Base-by-base conservation (phyloP, 2,329 filamentous ascomycete genomes). In the Trichoderma atrobrunneum region DNA sequence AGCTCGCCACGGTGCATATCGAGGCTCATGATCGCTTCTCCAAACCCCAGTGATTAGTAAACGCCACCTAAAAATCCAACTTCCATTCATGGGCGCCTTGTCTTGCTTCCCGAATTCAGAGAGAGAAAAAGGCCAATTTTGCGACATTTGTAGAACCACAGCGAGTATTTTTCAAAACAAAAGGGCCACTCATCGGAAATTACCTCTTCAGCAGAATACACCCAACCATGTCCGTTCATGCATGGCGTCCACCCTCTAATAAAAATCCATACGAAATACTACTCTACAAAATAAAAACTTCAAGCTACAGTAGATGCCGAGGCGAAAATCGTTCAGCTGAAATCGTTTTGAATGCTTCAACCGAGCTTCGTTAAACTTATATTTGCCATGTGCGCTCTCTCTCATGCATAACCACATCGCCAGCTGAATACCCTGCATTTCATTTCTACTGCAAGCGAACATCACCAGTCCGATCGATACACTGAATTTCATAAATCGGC, bases 221-320 rank as follows among this genome's bases (percentile, higher is more conserved):
- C 5, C 63, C 54, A 26, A 26, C 63, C 63, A 57, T 66, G 63
- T 39, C 30, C 48, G 63, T 66, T 57, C 48, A 66, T 65, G 62
- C 43, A 65, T 54, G 28, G 30, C 43, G 48, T 66, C 51, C 32
- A 56, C 51, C 16, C 63, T 57, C 30, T 16, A 57, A 36, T 66
- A 36, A 36, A 56, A 36, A 51, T 21, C n/a, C 18, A 51, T 36
- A 28, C 32, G 16, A 66, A 21, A 36, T n/a, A 18, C 32, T 36
- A 26, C 59, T 24, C 28, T 32, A 5, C 30, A 7, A 12, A 28
- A 28, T 8, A 24, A 39, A 21, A 54, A 6, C 18, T 43, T 12
- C n/a, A 2, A 26, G 3, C 16, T 18, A 10, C 16, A 30, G 14
- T n/a, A 30, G 11, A 26, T 48, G 36, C 62, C 62, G 62, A 65